phyloP scores from a whole-genome alignment of 257 asterid species.

The Primulina tabacum region DNA sequence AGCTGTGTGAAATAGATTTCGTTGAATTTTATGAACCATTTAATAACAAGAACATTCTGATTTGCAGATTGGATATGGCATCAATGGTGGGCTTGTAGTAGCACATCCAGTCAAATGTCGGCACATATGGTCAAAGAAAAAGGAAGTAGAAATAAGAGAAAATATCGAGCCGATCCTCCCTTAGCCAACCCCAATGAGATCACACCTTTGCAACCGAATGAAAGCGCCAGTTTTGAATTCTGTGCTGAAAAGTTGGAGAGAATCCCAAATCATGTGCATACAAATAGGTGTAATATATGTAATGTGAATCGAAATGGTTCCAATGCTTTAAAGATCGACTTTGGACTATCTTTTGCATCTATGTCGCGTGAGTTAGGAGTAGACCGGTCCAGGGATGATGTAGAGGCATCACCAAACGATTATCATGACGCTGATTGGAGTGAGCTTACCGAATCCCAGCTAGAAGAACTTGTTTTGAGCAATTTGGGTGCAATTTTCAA shows the following conservation, averaged over 20 bases:
- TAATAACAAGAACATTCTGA: slow-evolving; percentile 20
- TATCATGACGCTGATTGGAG: slow-evolving; percentile 86
- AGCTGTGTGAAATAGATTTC: slow-evolving; percentile 36
- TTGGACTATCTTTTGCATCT: slow-evolving; percentile 47
- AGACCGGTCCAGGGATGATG: slow-evolving; percentile 35
- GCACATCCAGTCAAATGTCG: slow-evolving; percentile 61
- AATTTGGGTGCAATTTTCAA: slow-evolving; percentile 54
- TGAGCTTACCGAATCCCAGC: slow-evolving; percentile 80
- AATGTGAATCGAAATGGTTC: slow-evolving; percentile 44
- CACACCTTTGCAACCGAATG: slow-evolving; percentile 49
- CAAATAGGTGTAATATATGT: slow-evolving; percentile 64
- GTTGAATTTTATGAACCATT: slow-evolving; percentile 30
- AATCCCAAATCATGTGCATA: slow-evolving; percentile 35
- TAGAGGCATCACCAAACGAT: slow-evolving; percentile 46
- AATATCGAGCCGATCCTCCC: slow-evolving; percentile 85
- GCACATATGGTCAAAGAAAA: slow-evolving; percentile 57
- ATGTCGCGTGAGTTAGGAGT: slow-evolving; percentile 38
- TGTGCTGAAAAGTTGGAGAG: slow-evolving; percentile 67
- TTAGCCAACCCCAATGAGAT: slow-evolving; percentile 50
- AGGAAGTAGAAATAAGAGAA: slow-evolving; percentile 88
- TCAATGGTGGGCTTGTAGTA: slow-evolving; percentile 65
- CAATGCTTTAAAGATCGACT: slow-evolving; percentile 51
- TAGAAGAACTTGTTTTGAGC: slow-evolving; percentile 55
- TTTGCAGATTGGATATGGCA: slow-evolving; percentile 69
- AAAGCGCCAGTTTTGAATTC: slow-evolving; percentile 64